Base-by-base conservation (phyloP, 1,284 basidiomycete genomes). In the Vanrija pseudolonga region DNA sequence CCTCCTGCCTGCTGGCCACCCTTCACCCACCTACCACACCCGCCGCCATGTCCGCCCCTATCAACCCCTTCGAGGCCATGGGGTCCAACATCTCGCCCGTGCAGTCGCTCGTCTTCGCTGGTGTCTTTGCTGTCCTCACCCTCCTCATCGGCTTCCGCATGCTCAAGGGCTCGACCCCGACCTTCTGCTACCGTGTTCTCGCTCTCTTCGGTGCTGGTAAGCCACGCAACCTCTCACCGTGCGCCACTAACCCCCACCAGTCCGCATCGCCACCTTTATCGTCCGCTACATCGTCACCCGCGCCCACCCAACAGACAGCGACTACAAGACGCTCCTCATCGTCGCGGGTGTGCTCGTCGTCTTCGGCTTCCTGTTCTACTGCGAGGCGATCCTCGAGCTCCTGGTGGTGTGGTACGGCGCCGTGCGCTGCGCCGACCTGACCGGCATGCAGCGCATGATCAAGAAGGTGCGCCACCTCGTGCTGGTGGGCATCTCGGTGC, bases 351-450 rank as follows among this genome's bases (percentile, higher is more conserved):
- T 56, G 6, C 23, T 56, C 15, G 22, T 45, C 7, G 45, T 56
- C 12, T 49, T 45, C 3, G 54, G 45, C 18, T 56, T 56, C 37
- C 45, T 56, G 18, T 56, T 56, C 37, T 32, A 51, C 11, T 45
- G 41, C 20, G 54, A 56, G 41, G 49, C 49, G 7, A 36, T 51
- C 6, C 50, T 56, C 28, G 23, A 36, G 23, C 45, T 56, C 18
- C 36, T 56, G 15, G 51, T 47, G 26, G 49, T 51, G n/a, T 56
- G 50, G 49, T 43, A 11, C 17, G 39, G 41, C 32, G 28, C 20
- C 6, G 32, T 51, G 37, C 50, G 55, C 7, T 46, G 41, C 3
- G 18, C 39, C 22, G 40, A 47, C 23, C 42, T 37, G 6, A 23
- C 17, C 22, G 15, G 45, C 14, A 19, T 53, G 12, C 32, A 32